phyloP scores from a whole-genome alignment of 768 basidiomycete genomes.

The Boletus tomentosulus region DNA sequence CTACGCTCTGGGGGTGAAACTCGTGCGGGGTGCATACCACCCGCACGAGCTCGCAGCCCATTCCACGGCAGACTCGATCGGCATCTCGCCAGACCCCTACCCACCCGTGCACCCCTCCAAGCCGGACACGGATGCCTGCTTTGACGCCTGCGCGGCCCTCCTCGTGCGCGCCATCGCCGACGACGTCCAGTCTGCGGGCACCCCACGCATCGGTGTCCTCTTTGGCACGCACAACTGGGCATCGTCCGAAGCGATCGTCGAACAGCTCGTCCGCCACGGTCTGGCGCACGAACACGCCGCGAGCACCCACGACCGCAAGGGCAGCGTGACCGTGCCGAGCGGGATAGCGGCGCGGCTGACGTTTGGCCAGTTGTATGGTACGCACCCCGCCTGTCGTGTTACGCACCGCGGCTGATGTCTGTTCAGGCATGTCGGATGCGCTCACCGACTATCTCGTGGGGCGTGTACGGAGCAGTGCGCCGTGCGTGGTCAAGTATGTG shows the following conservation, averaged over 20 bases:
- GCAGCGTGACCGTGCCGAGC: slow-evolving; percentile 40
- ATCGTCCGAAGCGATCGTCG: slow-evolving; percentile 59
- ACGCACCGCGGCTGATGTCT: neutral
- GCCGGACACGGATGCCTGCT: slow-evolving; percentile 68
- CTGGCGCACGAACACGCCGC: slow-evolving; percentile 33
- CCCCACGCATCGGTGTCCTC: slow-evolving; percentile 51
- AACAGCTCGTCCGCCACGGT: slow-evolving; percentile 52
- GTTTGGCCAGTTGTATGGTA: slow-evolving; percentile 83
- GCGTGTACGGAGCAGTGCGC: slow-evolving; percentile 47
- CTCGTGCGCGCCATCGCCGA: slow-evolving; percentile 54
- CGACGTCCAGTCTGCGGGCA: slow-evolving; percentile 38
- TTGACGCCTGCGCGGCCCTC: slow-evolving; percentile 54
- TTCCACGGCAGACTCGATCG: slow-evolving; percentile 17
- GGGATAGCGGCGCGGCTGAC: slow-evolving; percentile 62
- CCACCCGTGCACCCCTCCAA: slow-evolving; percentile 73
- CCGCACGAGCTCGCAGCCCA: slow-evolving; percentile 61
- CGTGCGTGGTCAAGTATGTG: slow-evolving; percentile 80
- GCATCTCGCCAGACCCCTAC: slow-evolving; percentile 52
- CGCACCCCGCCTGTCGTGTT: slow-evolving; percentile 11
- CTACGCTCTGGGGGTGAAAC: slow-evolving; percentile 84
- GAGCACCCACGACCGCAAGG: slow-evolving; percentile 10
- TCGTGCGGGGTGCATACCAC: slow-evolving; percentile 93
- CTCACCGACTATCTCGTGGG: slow-evolving; percentile 67
- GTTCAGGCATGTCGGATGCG: slow-evolving; percentile 79
- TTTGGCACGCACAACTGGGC: slow-evolving; percentile 87